These are phyloP conservation scores for Phytomonas serpens DNA, from an alignment of 208 protist genomes.

Conservation along the genomic window DNA sequence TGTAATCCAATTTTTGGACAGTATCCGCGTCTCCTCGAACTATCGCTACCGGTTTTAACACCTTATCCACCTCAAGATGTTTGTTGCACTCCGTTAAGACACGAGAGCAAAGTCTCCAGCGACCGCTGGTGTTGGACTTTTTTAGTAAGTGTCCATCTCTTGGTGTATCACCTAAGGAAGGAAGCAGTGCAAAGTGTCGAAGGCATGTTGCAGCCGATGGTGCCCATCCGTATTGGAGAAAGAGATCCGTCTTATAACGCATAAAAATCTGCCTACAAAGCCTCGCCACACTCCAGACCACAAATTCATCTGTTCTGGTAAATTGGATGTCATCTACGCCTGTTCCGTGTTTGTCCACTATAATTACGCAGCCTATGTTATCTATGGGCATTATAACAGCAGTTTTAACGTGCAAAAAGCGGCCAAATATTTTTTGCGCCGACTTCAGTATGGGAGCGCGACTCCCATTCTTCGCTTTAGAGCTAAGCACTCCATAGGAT, in stretches of 20 bases:
- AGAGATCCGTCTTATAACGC: slow-evolving; percentile 42
- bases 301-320: slow-evolving; percentile 54
- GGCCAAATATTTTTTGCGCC: neutral
- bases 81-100: neutral
- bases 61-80: neutral
- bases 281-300: slow-evolving; percentile 47
- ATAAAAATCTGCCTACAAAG: slow-evolving; percentile 46
- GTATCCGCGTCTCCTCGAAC: slow-evolving; percentile 27
- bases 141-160: neutral
- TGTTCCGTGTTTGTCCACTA: slow-evolving; percentile 43
- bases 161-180: neutral
- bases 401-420: slow-evolving; percentile 25
- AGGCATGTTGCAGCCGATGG: slow-evolving; percentile 22
- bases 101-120: neutral
- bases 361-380: slow-evolving; percentile 48
- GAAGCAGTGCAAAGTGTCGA: slow-evolving; percentile 13
- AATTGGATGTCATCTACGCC: slow-evolving; percentile 17
- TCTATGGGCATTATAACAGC: slow-evolving; percentile 48
- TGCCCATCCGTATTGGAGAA: slow-evolving; percentile 29
- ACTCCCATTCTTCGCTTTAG: neutral
- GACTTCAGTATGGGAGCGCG: neutral
- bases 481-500: neutral
- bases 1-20: slow-evolving; percentile 16
- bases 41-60: slow-evolving; percentile 26
- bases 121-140: neutral